Base-by-base conservation (phyloP, 2,329 filamentous ascomycete genomes). In the Sphaerulina musiva region DNA sequence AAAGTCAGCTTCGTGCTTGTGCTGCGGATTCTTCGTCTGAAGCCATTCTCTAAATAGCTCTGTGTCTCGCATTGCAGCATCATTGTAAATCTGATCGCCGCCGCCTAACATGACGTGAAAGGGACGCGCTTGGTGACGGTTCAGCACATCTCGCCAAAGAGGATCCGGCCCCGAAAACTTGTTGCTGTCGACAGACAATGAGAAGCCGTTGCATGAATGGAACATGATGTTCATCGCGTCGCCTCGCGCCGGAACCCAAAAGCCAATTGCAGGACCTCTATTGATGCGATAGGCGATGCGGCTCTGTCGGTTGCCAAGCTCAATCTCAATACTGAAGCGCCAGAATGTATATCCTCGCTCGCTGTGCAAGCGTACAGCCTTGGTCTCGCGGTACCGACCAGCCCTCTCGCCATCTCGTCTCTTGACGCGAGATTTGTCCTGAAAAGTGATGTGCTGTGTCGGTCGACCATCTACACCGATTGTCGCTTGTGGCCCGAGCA, bases 211-310 rank as follows among this genome's bases (percentile, higher is more conserved):
- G 75, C 93, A 95, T 69, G 87, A 95, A 74, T 97, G 82, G 74
- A 96, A 98, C 90, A 97, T 95, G 69, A 96, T 88, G 73, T 97
- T 96, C 93, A 98, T 98, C 2, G 87, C 82, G 69, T 95, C 80
- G 12, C 83, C 86, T 47, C 79, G 81, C 32, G 86, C 86, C 4
- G 95, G 93, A 0, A 98, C 89, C 92, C 93, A 98, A 70, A 98
- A 98, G 1, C 86, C 89, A 49, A 88, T 84, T 2, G 89, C 83
- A 5, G 92, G 91, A 0, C 93, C 92, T 45, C 85, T 80, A 67
- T 98, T 98, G 74, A 98, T 95, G 51, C 91, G 87, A 71, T 98
- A 98, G 0, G 91, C 92, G 59, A 98, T 87, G 39, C 92, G 85
- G 64, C 91, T 83, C 71, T 97, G 88, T 55, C 78, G 80, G 17